Evolutionary conservation across 2,329 filamentous ascomycete species (phyloP), one percentile per base, ranked within the genome.

Genomic region (Trichoderma atroviride): DNA sequence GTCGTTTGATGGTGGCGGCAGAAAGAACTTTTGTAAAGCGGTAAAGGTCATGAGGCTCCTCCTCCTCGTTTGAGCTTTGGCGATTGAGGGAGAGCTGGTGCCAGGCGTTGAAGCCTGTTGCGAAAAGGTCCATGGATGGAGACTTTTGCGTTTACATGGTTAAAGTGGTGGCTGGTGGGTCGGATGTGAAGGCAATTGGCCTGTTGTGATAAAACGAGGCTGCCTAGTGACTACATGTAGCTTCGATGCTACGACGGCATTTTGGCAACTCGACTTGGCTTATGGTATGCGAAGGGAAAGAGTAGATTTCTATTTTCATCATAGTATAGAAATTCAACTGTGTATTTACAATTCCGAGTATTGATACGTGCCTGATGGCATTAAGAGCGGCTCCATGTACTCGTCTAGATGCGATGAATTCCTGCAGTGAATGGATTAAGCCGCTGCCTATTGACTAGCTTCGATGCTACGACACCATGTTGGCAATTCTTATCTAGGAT

Each of bases 71-170:
- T 70, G 27, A 29, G 52, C 10, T 29, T 19, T 53, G 9, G 7
- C 58, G 31, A 19, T 2, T 11, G 14, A 88, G 84, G 2, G 74
- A 72, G 19, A 89, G 80, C 73, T 89, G 87, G 68, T 78, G 77
- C 85, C 85, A 89, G 66, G 86, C 85, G 74, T 90, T 89, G 78
- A 87, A 85, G 52, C 88, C 88, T 3, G 84, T 73, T 53, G 83
- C 86, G 74, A 85, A 86, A 5, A 90, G 76, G 64, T 84, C 79
- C 85, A 87, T 83, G 40, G 58, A 14, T 27, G 33, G 59, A 72
- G 52, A 69, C 67, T 62, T 29, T 14, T 4, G 4, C n/a, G 9
- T 22, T 50, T 50, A 55, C 65, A 68, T 68, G 56, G 31, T 27
- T 40, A 40, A 37, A 52, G 37, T 37, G 27, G 50, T 35, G 11